Base-by-base conservation (phyloP, 2,329 filamentous ascomycete genomes). In the Paraphaeosphaeria minitans region DNA sequence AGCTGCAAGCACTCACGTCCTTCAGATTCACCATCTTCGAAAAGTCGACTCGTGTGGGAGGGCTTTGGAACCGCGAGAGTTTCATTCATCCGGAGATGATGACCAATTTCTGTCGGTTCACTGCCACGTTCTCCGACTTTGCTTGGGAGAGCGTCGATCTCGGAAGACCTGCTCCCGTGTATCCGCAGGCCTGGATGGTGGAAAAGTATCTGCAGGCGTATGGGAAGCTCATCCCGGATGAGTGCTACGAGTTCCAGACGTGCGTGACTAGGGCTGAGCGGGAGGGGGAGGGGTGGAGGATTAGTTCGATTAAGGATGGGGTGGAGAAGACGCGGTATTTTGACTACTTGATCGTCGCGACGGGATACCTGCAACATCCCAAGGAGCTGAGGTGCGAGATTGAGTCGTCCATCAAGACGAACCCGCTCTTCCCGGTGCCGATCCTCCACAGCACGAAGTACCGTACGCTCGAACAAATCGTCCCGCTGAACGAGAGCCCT, bases 111-210 rank as follows among this genome's bases (percentile, higher is more conserved):
- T 92, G 89, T 77, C 84, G 83, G 47, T 90, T 92, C 74, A 91
- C 89, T 0, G 85, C 93, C 66, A 64, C 64, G n/a, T 78, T 79
- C 62, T 74, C 75, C 2, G 90, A 92, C 68, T 72, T 91, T 31
- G 84, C 89, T 13, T 94, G 90, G 91, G 81, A 84, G 3, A 73
- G 72, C 10, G 75, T 80, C 0, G 58, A 78, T 52, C 48, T 75
- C 4, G 24, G 49, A 12, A 39, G 52, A 13, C 78, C 81, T 6
- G 75, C 75, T 7, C 86, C 88, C 1, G 81, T 88, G 72, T 86
- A 93, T 50, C 91, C 91, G 1, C 85, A 82, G 35, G 91, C 90
- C 0, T 91, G 88, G 86, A 86, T 90, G 77, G 84, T 93, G 2
- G 89, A 90, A 1, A 79, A 78, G 33, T 94, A 94, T 70, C 78